Evolutionary conservation across 2,329 filamentous ascomycete genomes (phyloP).

Genomic region (Ophiostoma perfectum): DNA sequence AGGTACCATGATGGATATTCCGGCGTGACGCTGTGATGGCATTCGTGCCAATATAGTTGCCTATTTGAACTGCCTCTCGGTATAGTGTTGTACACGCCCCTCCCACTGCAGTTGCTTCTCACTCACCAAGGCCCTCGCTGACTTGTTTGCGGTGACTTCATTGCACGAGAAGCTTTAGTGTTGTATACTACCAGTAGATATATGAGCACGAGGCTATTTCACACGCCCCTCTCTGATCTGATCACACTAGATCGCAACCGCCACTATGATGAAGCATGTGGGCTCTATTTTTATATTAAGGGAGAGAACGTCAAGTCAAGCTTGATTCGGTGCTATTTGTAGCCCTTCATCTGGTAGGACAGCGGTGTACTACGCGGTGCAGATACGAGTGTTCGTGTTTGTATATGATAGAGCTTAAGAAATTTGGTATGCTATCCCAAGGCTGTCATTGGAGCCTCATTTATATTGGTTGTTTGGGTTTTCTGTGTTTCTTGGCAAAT

Average conservation of each 20-base stretch:
- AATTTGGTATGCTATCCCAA: too few relatives aligned
- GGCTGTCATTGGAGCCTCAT: too few relatives aligned
- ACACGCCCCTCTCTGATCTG: background rate
- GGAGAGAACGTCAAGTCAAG: background rate
- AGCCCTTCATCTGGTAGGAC: background rate
- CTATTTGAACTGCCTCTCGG: background rate
- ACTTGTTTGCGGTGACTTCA: too few relatives aligned
- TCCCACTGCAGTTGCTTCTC: background rate
- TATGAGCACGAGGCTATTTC: background rate
- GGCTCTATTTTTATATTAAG: conserved; percentile 3
- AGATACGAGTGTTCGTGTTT: too few relatives aligned
- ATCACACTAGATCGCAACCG: conserved; percentile 6
- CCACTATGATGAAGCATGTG: background rate
- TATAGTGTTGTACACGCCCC: background rate
- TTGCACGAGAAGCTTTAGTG: too few relatives aligned
- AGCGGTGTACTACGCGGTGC: background rate
- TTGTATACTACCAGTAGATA: background rate
- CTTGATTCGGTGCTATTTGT: background rate
- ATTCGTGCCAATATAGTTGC: background rate
- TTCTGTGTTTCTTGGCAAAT: too few relatives aligned
- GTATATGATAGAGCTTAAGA: too few relatives aligned
- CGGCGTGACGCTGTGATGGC: conserved; percentile 3
- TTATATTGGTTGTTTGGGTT: too few relatives aligned
- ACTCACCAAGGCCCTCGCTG: background rate
- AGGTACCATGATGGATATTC: background rate